Percentiles rank a stretch among this genome's conserved stretches.
Evolutionary conservation across 192 early-diverging fungal genomes (phyloP).

Genomic region (Coemansia sp.): DNA sequence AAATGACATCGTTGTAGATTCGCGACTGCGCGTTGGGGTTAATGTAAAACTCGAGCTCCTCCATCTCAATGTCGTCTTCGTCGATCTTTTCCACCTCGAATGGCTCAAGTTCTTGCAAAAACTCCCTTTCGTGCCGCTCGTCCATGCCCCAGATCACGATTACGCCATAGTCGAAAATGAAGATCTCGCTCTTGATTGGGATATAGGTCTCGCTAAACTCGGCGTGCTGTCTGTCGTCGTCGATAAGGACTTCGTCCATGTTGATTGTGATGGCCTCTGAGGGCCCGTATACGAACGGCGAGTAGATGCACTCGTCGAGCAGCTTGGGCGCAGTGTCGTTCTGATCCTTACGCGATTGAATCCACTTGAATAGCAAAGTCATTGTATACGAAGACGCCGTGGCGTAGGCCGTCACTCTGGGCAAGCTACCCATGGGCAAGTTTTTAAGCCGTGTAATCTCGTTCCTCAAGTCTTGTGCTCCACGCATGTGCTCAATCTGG

Average conservation of each 20-base stretch:
- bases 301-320: constrained; percentile 74
- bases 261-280: constrained; percentile 41
- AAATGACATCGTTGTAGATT: constrained; percentile 89
- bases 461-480: constrained; percentile 53
- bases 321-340: constrained; percentile 71
- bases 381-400: constrained; percentile 79
- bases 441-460: constrained; percentile 75
- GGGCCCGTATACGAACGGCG: constrained; percentile 49
- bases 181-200: constrained; percentile 65
- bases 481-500: constrained; percentile 67
- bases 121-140: constrained; percentile 71
- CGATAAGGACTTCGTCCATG: constrained; percentile 39
- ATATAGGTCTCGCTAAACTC: constrained; percentile 48
- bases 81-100: constrained; percentile 54
- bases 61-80: constrained; percentile 69
- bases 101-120: constrained; percentile 75
- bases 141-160: constrained; percentile 96
- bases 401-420: constrained; percentile 83
- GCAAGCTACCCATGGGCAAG: constrained; percentile 68
- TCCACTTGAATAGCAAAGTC: constrained; percentile 72
- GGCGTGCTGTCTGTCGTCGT: constrained; percentile 13
- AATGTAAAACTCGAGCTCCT: constrained; percentile 80
- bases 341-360: constrained; percentile 60
- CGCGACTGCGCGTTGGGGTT: constrained; percentile 61
- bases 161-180: constrained; percentile 93